A percentile compares a stretch with the other conserved stretches of the same genome.
These are phyloP conservation scores for Pyrenochaeta sp. DNA, from an alignment of 2,329 filamentous ascomycete species.

Conservation along the genomic window DNA sequence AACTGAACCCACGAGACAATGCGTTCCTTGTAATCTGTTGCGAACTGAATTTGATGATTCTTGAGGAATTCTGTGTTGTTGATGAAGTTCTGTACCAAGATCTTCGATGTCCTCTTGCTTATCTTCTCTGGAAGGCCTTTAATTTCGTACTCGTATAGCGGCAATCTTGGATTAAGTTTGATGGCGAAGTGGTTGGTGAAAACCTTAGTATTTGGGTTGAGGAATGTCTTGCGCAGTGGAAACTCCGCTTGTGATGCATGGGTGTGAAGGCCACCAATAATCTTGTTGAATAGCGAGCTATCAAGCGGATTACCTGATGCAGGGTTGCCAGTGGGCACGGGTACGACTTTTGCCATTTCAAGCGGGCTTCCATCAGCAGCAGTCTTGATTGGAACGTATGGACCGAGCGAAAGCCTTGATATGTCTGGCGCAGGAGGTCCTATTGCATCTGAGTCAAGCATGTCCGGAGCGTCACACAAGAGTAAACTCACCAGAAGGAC, in stretches of 20 bases:
- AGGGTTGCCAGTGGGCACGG: background rate
- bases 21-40: slow-evolving; percentile 1
- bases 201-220: background rate
- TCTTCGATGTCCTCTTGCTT: background rate
- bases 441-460: background rate
- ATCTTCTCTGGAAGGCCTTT: slow-evolving; percentile 1
- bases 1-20: slow-evolving; percentile 9
- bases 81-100: slow-evolving; percentile 2
- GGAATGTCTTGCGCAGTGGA: slow-evolving; percentile 2
- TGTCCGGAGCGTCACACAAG: background rate
- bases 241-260: slow-evolving; percentile 3
- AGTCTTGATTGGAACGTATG: background rate
- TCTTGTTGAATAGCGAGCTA: background rate
- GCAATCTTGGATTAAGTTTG: slow-evolving; percentile 4
- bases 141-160: slow-evolving; percentile 8
- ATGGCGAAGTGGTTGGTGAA: slow-evolving; percentile 13
- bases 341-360: background rate
- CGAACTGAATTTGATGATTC: slow-evolving; percentile 1
- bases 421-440: background rate
- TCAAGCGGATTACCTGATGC: background rate
- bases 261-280: background rate
- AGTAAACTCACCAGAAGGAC: background rate
- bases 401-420: background rate
- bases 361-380: slow-evolving; percentile 10
- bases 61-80: background rate